Percentiles rank a stretch among this genome's conserved stretches.
Conservation (phyloP, 2,329 filamentous ascomycete species). For the Grosmannia huntii region DNA sequence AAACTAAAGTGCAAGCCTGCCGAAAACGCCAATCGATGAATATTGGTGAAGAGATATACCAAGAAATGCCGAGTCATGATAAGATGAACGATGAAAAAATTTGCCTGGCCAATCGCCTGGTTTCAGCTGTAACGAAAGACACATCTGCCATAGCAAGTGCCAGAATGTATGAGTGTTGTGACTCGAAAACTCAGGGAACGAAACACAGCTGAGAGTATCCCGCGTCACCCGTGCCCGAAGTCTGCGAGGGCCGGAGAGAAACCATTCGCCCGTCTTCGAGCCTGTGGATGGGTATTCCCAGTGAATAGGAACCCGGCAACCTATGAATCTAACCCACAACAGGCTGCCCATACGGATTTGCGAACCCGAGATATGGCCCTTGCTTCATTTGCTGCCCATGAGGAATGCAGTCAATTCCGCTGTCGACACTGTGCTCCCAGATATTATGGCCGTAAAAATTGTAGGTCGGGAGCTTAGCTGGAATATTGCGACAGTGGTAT, state of each 20-base stretch:
- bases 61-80: neutral
- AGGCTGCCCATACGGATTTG: conserved; percentile 38
- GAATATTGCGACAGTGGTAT: conserved; percentile 30
- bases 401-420: conserved; percentile 32
- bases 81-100: neutral
- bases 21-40: conserved; percentile 18
- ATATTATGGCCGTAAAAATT: conserved; percentile 33
- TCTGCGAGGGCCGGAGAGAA: neutral
- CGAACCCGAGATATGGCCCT: conserved; percentile 30
- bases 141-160: neutral
- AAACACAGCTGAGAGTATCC: too few species aligned
- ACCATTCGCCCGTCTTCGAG: neutral
- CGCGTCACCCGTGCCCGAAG: too few species aligned
- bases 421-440: conserved; percentile 38
- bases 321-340: conserved; percentile 32
- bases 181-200: neutral
- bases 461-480: conserved; percentile 24
- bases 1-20: conserved; percentile 1
- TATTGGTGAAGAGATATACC: neutral
- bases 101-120: neutral
- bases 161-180: neutral
- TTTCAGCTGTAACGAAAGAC: neutral
- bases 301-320: neutral
- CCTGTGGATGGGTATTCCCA: neutral
- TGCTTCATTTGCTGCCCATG: conserved; percentile 30